Evolutionary conservation across 345 rosid species (phyloP).

Genomic region (Salix viminalis): DNA sequence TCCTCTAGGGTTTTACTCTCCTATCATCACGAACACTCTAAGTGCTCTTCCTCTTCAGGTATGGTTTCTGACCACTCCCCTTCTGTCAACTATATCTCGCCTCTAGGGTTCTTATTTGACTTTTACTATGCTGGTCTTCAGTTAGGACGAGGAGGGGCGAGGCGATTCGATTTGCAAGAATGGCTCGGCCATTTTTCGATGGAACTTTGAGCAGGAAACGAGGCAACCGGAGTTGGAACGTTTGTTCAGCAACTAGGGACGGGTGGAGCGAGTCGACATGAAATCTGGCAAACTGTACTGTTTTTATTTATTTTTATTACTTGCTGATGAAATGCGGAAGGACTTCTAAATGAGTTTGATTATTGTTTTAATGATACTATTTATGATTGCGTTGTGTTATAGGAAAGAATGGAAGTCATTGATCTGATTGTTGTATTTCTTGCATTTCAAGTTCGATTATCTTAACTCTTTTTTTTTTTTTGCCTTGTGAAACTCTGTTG

Average conservation of each 20-base stretch:
- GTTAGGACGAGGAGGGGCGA: neutral
- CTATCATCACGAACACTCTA: neutral
- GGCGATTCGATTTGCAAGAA: neutral
- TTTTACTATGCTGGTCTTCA: neutral
- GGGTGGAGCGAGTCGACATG: conserved; percentile 81
- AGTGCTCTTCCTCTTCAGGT: neutral
- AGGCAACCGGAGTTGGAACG: conserved; percentile 80
- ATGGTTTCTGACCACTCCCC: neutral
- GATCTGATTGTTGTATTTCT: neutral
- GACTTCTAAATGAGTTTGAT: neutral
- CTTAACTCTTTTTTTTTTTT: neutral
- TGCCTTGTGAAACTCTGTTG: neutral
- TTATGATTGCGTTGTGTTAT: neutral
- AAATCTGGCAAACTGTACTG: conserved; percentile 62
- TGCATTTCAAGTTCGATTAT: neutral
- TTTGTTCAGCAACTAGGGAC: conserved; percentile 66
- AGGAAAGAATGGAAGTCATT: neutral
- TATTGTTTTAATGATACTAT: neutral
- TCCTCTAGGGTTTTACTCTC: conserved; percentile 5
- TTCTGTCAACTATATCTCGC: neutral
- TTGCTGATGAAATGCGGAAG: neutral
- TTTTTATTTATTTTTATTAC: neutral
- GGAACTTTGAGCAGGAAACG: conserved; percentile 78
- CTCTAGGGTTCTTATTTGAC: neutral
- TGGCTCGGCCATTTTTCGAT: conserved; percentile 63